Percentiles rank a stretch among this genome's conserved stretches.
These are phyloP conservation scores for Fusarium abutilonis DNA, from an alignment of 2,329 filamentous ascomycete genomes.

Conservation along the genomic window DNA sequence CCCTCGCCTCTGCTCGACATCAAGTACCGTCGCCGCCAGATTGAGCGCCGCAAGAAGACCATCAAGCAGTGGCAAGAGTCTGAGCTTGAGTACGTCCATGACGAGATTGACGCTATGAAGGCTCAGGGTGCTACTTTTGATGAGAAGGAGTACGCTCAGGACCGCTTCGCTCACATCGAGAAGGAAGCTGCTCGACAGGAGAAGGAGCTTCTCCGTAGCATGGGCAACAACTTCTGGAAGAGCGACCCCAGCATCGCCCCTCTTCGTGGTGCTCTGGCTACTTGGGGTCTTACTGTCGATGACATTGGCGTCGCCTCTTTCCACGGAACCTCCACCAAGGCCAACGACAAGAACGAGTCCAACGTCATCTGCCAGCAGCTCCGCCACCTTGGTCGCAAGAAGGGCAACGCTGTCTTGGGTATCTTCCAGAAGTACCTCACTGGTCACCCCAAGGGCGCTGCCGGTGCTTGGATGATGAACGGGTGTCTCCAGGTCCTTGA, in stretches of 20 bases:
- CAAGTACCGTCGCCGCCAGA: slow-evolving; percentile 94
- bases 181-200: slow-evolving; percentile 86
- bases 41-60: slow-evolving; percentile 91
- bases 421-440: slow-evolving; percentile 99
- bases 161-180: slow-evolving; percentile 87
- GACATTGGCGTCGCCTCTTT: slow-evolving; percentile 95
- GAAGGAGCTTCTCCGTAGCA: slow-evolving; percentile 89
- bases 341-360: slow-evolving; percentile 99
- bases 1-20: slow-evolving; percentile 96
- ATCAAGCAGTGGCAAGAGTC: slow-evolving; percentile 98
- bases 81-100: slow-evolving; percentile 90
- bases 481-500: slow-evolving; percentile 96
- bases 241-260: slow-evolving; percentile 92
- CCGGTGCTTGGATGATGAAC: slow-evolving; percentile 99
- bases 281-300: slow-evolving; percentile 97
- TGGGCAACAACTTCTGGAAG: slow-evolving; percentile 99
- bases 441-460: slow-evolving; percentile 98
- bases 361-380: slow-evolving; percentile 97
- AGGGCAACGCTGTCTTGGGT: slow-evolving; percentile 94
- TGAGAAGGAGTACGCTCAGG: slow-evolving; percentile 84
- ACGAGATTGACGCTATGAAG: slow-evolving; percentile 93
- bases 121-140: slow-evolving; percentile 77
- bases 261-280: slow-evolving; percentile 92
- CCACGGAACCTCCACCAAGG: slow-evolving; percentile 98
- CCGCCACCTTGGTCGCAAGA: slow-evolving; percentile 90